These are phyloP conservation scores for Pythium apleroticum DNA, from an alignment of 352 stramenopile genomes.

Conservation along the genomic window DNA sequence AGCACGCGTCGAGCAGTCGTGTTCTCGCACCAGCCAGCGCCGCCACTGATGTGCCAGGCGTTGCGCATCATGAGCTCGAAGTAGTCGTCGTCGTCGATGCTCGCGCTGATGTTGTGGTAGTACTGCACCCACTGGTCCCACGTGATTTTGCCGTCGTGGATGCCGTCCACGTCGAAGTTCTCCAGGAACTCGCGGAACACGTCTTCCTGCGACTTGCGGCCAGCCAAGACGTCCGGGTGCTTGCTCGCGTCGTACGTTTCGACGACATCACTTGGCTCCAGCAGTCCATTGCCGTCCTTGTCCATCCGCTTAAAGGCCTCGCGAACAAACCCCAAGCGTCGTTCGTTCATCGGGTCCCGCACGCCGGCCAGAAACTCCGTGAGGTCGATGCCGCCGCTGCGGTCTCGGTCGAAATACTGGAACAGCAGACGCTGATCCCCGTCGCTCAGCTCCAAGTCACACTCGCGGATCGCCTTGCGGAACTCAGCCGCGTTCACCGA, in stretches of 20 bases:
- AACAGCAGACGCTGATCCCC: slow-evolving; percentile 71
- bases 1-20: slow-evolving; percentile 62
- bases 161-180: slow-evolving; percentile 77
- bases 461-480: slow-evolving; percentile 55
- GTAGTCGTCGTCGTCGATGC: slow-evolving; percentile 89
- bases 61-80: slow-evolving; percentile 93
- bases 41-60: slow-evolving; percentile 62
- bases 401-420: slow-evolving; percentile 81
- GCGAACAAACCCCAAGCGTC: slow-evolving; percentile 65
- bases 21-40: slow-evolving; percentile 53
- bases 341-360: slow-evolving; percentile 67
- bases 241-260: slow-evolving; percentile 79
- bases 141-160: slow-evolving; percentile 70
- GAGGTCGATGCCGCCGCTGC: slow-evolving; percentile 73
- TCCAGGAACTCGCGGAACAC: slow-evolving; percentile 85
- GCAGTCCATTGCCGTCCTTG: slow-evolving; percentile 62
- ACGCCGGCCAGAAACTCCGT: slow-evolving; percentile 88
- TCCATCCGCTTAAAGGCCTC: slow-evolving; percentile 86
- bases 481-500: slow-evolving; percentile 78
- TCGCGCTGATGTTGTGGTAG: slow-evolving; percentile 89
- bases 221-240: slow-evolving; percentile 82
- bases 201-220: slow-evolving; percentile 58
- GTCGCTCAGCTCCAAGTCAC: slow-evolving; percentile 54
- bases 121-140: slow-evolving; percentile 78
- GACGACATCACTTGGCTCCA: slow-evolving; percentile 82